Base-by-base conservation (phyloP, 352 stramenopile species). In the Phytopythium kandeliae region DNA sequence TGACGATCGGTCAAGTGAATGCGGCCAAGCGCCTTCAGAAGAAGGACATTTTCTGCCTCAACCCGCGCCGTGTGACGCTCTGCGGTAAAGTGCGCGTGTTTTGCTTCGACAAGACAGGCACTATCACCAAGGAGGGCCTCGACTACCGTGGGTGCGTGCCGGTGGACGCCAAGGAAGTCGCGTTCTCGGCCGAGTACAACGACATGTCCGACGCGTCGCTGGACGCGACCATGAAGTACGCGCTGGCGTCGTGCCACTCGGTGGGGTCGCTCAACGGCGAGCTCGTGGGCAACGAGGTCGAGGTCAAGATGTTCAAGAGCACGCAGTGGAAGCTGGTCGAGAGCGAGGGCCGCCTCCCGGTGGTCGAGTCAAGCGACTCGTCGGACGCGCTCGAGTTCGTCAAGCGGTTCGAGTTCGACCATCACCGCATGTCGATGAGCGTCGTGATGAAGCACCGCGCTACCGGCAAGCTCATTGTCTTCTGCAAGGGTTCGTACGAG, bases 31-130 rank as follows among this genome's bases (percentile, higher is more conserved):
- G 85, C n/a, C 63, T 96, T 2, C 34, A 69, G 22, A 47, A 61
- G 26, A 65, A 68, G 19, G 65, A 69, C 7, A 85, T 95, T 42
- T 74, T 83, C 48, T 89, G 71, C 28, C 69, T 85, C 2, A 79
- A 94, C 57, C 63, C 70, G 0, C 65, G 81, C 54, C 74, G 73
- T 2, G 89, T 95, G 52, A 65, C 86, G 1, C 57, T 95, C 10
- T 78, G 77, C 35, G 85, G 83, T 17, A 96, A 94, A 65, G 78
- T 94, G 11, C 78, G 69, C 12, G 67, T 85, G 4, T 84, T 81
- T 28, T 89, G 79, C 54, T 95, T 96, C 58, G 85, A 96, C 58
- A 96, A 96, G 48, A 96, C 85, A 0, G 85, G 85, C 7, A 96
- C 83, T 4, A 63, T 96, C 5, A 96, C 85, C 7, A 85, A 92